Percentiles rank a stretch among this genome's conserved stretches.
Conservation (phyloP, 176 grass and related monocot genomes). For the Carex scoparia region DNA sequence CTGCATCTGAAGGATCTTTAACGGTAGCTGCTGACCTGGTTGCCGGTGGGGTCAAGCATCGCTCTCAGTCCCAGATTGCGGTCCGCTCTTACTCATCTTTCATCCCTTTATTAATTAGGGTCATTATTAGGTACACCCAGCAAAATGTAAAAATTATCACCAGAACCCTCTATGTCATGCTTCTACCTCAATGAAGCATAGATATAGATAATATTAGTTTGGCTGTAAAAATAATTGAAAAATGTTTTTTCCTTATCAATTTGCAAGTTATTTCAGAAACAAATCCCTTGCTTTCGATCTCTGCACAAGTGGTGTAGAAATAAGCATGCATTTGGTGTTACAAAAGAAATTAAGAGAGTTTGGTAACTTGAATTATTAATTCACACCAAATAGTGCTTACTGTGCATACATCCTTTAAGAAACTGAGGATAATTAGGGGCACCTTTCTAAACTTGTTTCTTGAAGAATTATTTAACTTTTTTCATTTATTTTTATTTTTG, state of each 20-base stretch:
- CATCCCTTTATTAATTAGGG: background rate
- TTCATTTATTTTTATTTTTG: background rate
- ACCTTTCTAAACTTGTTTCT: background rate
- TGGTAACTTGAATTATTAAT: background rate
- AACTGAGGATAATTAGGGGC: background rate
- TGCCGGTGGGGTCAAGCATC: conserved; percentile 41
- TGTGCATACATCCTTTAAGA: background rate
- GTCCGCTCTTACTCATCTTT: conserved; percentile 7
- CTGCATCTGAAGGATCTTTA: conserved; percentile 52
- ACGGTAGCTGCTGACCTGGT: conserved; percentile 62
- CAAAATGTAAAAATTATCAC: background rate
- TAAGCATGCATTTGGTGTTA: background rate
- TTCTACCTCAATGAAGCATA: background rate
- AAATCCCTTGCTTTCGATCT: background rate
- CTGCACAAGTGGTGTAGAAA: background rate
- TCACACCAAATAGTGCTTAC: background rate
- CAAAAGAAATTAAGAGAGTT: background rate
- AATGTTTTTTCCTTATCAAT: background rate
- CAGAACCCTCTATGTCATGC: background rate
- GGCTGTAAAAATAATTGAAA: background rate
- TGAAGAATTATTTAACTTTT: background rate
- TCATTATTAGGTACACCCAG: background rate
- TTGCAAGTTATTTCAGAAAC: background rate
- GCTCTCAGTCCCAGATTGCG: background rate
- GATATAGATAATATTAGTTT: background rate